Evolutionary conservation across 768 basidiomycete genomes (phyloP), one percentile per base, ranked within the genome.

Genomic region (Chlorophyllum brunneum): DNA sequence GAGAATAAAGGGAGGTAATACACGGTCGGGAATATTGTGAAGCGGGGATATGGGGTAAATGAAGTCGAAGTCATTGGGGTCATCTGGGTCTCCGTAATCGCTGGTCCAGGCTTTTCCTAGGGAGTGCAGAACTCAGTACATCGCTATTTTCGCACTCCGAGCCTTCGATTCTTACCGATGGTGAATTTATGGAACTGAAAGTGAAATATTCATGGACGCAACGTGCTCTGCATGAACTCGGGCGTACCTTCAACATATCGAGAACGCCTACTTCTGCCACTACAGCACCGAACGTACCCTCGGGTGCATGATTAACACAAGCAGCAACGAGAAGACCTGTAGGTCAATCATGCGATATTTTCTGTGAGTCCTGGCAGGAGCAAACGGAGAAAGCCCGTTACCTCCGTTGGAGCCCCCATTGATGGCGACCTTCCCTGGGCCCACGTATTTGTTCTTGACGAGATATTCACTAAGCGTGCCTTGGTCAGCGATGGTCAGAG

Each of bases 321-420:
- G 89, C 89, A n/a, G 81, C 82, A n/a, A 92, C 79, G 23, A 92
- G 78, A 2, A 92, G 70, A 43, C 88, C 88, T 86, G 59, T 23
- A 18, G 38, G 22, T 31, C 31, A 43, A 24, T 22, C 7, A 23
- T 23, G 9, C 9, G 27, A 20, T 37, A 41, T 49, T 16, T 38
- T 38, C 39, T 22, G 46, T 10, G 29, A 44, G 22, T 29, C 16
- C 23, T 33, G 34, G 23, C 36, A 44, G 16, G 34, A 29, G 24
- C 20, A 16, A 23, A 23, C 27, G 48, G 34, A 27, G 29, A 51
- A 38, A n/a, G n/a, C n/a, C 18, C 49, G 75, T 55, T 61, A 80
- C 88, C 89, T 68, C 89, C 90, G 62, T 92, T 92, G 2, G 88
- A 91, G 2, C 77, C 86, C 3, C 90, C 91, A 51, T 84, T 88